These are phyloP conservation scores for Tetrahymena malaccensis DNA, from an alignment of 73 alveolate species.

Conservation along the genomic window DNA sequence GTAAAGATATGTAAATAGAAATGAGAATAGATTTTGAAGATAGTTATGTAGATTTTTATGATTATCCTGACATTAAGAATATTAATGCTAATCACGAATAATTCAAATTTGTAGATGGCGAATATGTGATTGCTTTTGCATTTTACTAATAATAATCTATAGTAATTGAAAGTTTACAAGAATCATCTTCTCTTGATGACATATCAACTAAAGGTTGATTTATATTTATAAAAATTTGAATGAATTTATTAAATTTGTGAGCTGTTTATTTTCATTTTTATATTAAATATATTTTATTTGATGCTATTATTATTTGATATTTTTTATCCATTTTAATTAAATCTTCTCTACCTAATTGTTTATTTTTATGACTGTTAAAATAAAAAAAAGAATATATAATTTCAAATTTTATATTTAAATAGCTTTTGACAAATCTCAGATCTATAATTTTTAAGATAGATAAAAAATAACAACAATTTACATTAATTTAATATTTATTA, in stretches of 20 bases:
- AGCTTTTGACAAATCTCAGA: not conserved
- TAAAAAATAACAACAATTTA: not conserved
- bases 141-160: not conserved
- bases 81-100: not conserved
- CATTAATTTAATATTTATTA: not conserved
- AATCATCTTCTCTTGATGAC: not conserved
- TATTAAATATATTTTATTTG: too few relatives aligned
- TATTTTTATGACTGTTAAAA: not conserved
- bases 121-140: not conserved
- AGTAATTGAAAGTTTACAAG: not conserved
- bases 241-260: not conserved
- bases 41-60: not conserved
- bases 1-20: not conserved
- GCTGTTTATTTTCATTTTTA: too few relatives aligned
- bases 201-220: not conserved
- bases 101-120: not conserved
- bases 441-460: not conserved
- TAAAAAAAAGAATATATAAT: too few relatives aligned
- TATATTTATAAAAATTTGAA: too few relatives aligned
- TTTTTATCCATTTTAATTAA: not conserved
- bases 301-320: not conserved
- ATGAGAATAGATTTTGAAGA: not conserved
- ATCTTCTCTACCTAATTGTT: too few relatives aligned
- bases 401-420: not conserved
- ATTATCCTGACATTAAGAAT: not conserved